Conservation (phyloP, 2,329 filamentous ascomycete species). For the Penicillium carneum region DNA sequence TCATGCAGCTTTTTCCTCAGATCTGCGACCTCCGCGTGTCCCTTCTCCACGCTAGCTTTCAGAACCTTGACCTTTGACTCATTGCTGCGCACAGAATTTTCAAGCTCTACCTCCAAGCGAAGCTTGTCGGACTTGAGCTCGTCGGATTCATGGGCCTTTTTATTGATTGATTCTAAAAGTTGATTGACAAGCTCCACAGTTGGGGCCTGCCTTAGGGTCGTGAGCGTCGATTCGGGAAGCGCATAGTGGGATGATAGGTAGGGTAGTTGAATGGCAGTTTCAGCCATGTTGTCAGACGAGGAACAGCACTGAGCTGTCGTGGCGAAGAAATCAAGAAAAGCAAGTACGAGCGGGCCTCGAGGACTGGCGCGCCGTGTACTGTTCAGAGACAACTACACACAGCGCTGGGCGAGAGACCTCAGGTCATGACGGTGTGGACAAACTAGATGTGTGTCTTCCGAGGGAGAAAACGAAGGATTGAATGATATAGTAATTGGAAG, state of each 20-base stretch:
- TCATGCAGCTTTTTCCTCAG: conserved; percentile 80
- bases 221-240: conserved; percentile 63
- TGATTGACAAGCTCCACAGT: conserved; percentile 79
- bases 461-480: neutral
- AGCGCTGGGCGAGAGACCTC: conserved; percentile 25
- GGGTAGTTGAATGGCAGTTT: conserved; percentile 63
- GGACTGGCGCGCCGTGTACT: conserved; percentile 29
- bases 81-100: conserved; percentile 82
- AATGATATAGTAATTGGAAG: conserved; percentile 19
- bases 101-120: conserved; percentile 87
- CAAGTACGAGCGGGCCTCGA: conserved; percentile 13
- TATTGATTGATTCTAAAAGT: conserved; percentile 75
- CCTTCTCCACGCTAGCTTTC: conserved; percentile 82
- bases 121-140: conserved; percentile 85
- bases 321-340: conserved; percentile 12
- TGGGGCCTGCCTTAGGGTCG: conserved; percentile 63
- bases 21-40: conserved; percentile 81
- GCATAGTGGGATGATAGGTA: conserved; percentile 67
- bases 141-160: conserved; percentile 83
- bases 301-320: conserved; percentile 30
- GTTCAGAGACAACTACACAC: conserved; percentile 36
- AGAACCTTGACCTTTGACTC: conserved; percentile 83
- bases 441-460: conserved; percentile 13
- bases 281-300: conserved; percentile 58
- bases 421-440: conserved; percentile 31